Evolutionary conservation across 2,329 filamentous ascomycete species (phyloP).

Genomic region (Scedosporium dehoogii): DNA sequence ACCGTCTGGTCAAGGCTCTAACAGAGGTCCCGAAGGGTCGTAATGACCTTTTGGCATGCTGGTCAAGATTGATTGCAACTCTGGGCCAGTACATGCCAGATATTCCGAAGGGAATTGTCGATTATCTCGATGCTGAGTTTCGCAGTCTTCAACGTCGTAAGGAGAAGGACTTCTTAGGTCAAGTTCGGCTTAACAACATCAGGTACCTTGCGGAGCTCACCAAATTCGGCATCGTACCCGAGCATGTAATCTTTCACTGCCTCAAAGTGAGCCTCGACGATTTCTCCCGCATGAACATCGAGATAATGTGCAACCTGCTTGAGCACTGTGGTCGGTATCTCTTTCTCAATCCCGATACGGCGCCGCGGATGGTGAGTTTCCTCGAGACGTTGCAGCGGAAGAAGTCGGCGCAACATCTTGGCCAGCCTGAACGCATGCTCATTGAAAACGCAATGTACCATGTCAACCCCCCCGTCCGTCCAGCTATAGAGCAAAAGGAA

Average conservation of each 20-base stretch:
- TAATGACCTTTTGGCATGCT: constrained; percentile 80
- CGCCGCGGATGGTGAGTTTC: constrained; percentile 87
- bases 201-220: constrained; percentile 96
- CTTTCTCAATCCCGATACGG: constrained; percentile 83
- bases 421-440: constrained; percentile 92
- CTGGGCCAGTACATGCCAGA: constrained; percentile 91
- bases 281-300: constrained; percentile 97
- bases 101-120: constrained; percentile 81
- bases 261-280: constrained; percentile 96
- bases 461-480: constrained; percentile 86
- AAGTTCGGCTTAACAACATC: constrained; percentile 87
- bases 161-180: constrained; percentile 92
- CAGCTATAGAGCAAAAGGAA: constrained; percentile 94
- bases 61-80: constrained; percentile 87
- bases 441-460: constrained; percentile 98
- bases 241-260: constrained; percentile 98
- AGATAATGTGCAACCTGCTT: constrained; percentile 91
- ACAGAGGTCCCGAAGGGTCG: constrained; percentile 93
- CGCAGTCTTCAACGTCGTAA: constrained; percentile 93
- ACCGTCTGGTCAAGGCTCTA: constrained; percentile 82
- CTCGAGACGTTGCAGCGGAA: constrained; percentile 91
- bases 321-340: constrained; percentile 96
- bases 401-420: constrained; percentile 89
- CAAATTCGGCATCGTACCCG: constrained; percentile 95
- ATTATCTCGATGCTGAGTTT: constrained; percentile 93